These are phyloP conservation scores for Cytospora schulzeri DNA, from an alignment of 2,329 filamentous ascomycete genomes.

Conservation along the genomic window DNA sequence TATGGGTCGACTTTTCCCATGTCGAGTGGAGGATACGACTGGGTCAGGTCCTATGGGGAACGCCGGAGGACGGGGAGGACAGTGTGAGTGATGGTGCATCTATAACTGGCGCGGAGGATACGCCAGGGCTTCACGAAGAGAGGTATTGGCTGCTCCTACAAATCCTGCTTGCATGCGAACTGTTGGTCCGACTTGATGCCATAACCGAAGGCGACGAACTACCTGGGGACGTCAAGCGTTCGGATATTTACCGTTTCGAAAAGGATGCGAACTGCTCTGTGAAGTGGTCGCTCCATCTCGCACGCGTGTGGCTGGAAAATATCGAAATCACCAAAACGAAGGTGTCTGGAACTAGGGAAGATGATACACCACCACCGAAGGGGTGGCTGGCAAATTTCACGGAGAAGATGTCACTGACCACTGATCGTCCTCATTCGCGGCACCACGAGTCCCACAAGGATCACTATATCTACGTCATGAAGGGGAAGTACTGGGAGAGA, in stretches of 20 bases:
- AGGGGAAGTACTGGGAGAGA: slow-evolving; percentile 57
- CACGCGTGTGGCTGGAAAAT: slow-evolving; percentile 69
- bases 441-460: slow-evolving; percentile 43
- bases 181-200: slow-evolving; percentile 65
- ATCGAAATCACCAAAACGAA: slow-evolving; percentile 57
- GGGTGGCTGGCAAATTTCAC: slow-evolving; percentile 62
- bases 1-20: slow-evolving; percentile 75
- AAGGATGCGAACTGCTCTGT: slow-evolving; percentile 63
- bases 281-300: slow-evolving; percentile 67
- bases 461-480: slow-evolving; percentile 51
- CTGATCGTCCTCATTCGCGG: slow-evolving; percentile 34
- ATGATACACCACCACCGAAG: slow-evolving; percentile 34
- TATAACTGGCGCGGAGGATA: slow-evolving; percentile 50
- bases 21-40: slow-evolving; percentile 76
- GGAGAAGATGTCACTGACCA: slow-evolving; percentile 52
- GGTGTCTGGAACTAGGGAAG: slow-evolving; percentile 30
- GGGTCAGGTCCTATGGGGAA: slow-evolving; percentile 71
- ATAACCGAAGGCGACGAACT: slow-evolving; percentile 63
- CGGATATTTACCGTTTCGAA: slow-evolving; percentile 63
- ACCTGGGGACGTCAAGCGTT: slow-evolving; percentile 54
- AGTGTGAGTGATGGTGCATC: slow-evolving; percentile 55
- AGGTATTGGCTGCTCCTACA: slow-evolving; percentile 69
- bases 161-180: slow-evolving; percentile 65
- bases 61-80: slow-evolving; percentile 53
- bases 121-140: slow-evolving; percentile 59